A percentile compares a stretch with the other conserved stretches of the same genome.
These are phyloP conservation scores for Neurospora tetrasperma DNA, from an alignment of 495 filamentous ascomycete species.

Conservation along the genomic window DNA sequence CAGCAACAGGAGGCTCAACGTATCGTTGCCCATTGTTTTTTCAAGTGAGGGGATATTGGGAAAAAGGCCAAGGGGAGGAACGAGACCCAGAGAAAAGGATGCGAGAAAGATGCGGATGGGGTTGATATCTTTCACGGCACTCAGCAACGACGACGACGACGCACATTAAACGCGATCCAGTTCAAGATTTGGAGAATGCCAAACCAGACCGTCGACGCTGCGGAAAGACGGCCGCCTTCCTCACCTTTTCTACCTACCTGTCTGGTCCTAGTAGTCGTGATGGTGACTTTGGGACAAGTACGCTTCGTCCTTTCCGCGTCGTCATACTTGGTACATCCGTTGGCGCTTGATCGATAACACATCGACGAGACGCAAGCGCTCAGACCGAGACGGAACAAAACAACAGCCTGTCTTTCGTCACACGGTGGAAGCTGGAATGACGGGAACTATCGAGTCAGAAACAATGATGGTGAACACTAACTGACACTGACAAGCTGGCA, in stretches of 20 bases:
- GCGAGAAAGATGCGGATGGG: background rate
- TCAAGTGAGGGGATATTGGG: background rate
- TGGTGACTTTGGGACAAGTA: background rate
- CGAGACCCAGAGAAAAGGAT: background rate
- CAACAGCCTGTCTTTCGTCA: background rate
- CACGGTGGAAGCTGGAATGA: background rate
- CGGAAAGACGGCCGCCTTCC: background rate
- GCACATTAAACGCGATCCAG: background rate
- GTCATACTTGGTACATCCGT: background rate
- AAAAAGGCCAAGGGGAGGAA: conserved; percentile 4
- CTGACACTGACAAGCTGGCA: background rate
- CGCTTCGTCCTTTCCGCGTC: background rate
- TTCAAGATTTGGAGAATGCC: background rate
- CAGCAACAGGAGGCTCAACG: background rate
- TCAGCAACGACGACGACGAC: background rate
- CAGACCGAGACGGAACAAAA: background rate
- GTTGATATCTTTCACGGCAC: background rate
- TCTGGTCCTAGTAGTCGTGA: background rate
- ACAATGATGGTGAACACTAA: background rate
- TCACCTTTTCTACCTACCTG: background rate
- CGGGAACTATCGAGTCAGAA: background rate
- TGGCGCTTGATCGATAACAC: background rate
- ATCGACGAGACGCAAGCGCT: background rate
- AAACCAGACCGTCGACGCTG: background rate
- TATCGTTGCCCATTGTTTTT: background rate